These are phyloP conservation scores for Lagenidium sp. DNA, from an alignment of 352 stramenopile genomes.

Conservation along the genomic window DNA sequence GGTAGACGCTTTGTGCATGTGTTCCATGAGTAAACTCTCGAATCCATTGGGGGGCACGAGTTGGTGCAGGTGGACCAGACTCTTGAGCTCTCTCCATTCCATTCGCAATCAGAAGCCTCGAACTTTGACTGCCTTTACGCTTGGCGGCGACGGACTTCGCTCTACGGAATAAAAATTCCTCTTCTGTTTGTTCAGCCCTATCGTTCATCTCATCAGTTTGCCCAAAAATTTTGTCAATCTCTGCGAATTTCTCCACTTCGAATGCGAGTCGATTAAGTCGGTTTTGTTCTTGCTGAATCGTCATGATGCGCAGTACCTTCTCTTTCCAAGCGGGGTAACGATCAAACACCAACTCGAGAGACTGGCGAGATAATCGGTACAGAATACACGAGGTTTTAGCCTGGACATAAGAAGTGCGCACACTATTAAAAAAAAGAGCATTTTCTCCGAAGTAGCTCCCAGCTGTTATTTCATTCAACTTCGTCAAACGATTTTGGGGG, in stretches of 20 bases:
- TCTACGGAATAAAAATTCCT: slow-evolving; percentile 23
- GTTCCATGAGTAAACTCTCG: slow-evolving; percentile 16
- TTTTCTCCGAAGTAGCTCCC: slow-evolving; percentile 69
- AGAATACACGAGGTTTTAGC: slow-evolving; percentile 61
- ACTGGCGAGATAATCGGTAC: slow-evolving; percentile 55
- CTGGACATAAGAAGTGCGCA: slow-evolving; percentile 41
- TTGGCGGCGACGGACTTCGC: slow-evolving; percentile 14
- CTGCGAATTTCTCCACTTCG: slow-evolving; percentile 30
- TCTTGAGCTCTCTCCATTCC: slow-evolving; percentile 3
- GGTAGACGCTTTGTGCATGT: slow-evolving; percentile 29
- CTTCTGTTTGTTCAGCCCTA: slow-evolving; percentile 23
- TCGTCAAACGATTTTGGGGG: slow-evolving; percentile 20
- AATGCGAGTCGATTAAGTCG: slow-evolving; percentile 30
- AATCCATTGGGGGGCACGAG: background rate
- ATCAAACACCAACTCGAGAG: slow-evolving; percentile 60
- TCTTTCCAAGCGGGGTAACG: slow-evolving; percentile 62
- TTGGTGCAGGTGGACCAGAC: background rate
- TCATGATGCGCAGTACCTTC: slow-evolving; percentile 56
- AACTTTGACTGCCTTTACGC: slow-evolving; percentile 7
- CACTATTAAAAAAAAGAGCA: slow-evolving; percentile 50
- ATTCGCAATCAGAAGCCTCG: background rate
- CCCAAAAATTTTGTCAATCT: slow-evolving; percentile 14
- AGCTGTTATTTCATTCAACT: slow-evolving; percentile 37
- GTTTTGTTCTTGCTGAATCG: slow-evolving; percentile 41
- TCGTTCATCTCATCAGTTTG: slow-evolving; percentile 23